Evolutionary conservation across 139 green algal species (phyloP), one percentile per base, ranked within the genome.

Genomic region (Closterium sp.): DNA sequence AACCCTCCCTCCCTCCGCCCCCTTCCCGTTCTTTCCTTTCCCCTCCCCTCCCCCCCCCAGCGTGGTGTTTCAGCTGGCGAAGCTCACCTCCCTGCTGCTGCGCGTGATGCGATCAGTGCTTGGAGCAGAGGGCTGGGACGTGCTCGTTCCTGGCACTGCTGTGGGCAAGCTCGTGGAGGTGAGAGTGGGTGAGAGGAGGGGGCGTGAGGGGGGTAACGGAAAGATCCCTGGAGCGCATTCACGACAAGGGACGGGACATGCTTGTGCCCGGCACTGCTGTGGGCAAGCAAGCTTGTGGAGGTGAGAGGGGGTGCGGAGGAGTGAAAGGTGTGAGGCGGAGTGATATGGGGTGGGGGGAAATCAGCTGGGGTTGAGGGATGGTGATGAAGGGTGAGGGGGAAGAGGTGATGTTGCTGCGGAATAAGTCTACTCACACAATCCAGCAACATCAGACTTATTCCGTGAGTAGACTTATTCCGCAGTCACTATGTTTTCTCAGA

Each of bases 11-110:
- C 1, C 45, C 11, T 4, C 10, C 19, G 0, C 86, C 1, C 2
- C 21, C 88, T 11, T 4, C 31, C 86, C 31, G 1, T 5, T 17
- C 38, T 1, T 28, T 17, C 86, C 31, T 17, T 11, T 10, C 86
- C 86, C 86, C n/a, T 3, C 22, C 31, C 3, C 84, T 4, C 4
- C 13, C 13, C 17, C 11, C 86, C 6, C 95, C 24, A 97, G 94
- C 90, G 93, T 99, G 88, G 97, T 98, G 21, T 99, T 99, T 95
- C 97, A 99, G 95, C 90, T 97, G 62, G 95, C 95, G 87, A 97
- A 97, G 94, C 94, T 97, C 73, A 87, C 84, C 32, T 93, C 89
- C 6, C 50, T 96, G 84, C 92, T 97, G 42, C 91, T 96, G 31
- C 94, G 95, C n/a, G 95, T 95, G 7, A 87, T 96, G 84, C 90